Percentiles rank a stretch among this genome's conserved stretches.
Evolutionary conservation across 1,139 yeast genomes (phyloP).

Genomic region (Nakaseomyces sp.): DNA sequence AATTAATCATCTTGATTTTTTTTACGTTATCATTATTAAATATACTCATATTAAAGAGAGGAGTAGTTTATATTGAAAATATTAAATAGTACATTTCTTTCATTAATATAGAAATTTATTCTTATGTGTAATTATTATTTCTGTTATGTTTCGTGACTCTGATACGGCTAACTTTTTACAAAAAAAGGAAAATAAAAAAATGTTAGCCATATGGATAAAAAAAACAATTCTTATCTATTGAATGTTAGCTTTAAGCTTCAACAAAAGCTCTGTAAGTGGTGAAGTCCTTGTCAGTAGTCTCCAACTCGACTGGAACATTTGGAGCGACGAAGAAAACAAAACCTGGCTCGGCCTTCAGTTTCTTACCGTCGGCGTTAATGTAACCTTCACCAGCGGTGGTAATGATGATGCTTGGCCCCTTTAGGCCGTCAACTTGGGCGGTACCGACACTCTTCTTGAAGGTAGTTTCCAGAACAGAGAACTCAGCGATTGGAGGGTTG

Average conservation of each 20-base stretch:
- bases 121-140: background rate
- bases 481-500: constrained; percentile 96
- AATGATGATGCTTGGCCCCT: constrained; percentile 85
- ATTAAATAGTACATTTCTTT: constrained; percentile 6
- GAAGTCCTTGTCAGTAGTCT: constrained; percentile 46
- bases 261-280: constrained; percentile 83
- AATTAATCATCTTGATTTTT: too few species aligned
- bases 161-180: background rate
- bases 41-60: too few species aligned
- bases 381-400: constrained; percentile 74
- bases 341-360: constrained; percentile 51
- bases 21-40: too few species aligned
- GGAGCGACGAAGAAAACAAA: constrained; percentile 83
- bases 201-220: too few species aligned
- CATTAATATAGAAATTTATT: background rate
- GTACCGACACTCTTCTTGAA: constrained; percentile 39
- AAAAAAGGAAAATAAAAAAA: too few species aligned
- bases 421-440: constrained; percentile 46
- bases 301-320: constrained; percentile 51
- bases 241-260: constrained; percentile 33
- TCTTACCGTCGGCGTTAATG: constrained; percentile 37
- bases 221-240: background rate
- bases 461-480: constrained; percentile 77
- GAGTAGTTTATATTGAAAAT: background rate
- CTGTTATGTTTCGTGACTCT: background rate